Conservation (phyloP, 2,329 filamentous ascomycete species). For the Talaromyces sp. region DNA sequence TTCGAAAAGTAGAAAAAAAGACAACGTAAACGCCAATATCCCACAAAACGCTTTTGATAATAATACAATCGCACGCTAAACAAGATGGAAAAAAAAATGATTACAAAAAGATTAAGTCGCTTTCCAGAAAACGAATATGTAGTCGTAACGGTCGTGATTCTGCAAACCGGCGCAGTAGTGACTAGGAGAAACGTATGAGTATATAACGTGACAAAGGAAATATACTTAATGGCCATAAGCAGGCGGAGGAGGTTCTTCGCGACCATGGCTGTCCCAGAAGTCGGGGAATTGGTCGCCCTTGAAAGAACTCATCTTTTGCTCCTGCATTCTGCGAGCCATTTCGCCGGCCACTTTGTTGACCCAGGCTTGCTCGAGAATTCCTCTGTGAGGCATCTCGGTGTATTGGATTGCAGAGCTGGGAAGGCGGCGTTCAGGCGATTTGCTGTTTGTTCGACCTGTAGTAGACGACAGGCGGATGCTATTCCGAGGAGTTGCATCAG, state of each 20-base stretch:
- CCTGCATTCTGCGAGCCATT: constrained; percentile 76
- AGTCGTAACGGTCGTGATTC: constrained; percentile 12
- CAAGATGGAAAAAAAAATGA: neutral
- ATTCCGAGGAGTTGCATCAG: constrained; percentile 30
- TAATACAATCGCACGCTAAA: neutral
- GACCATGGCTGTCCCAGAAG: constrained; percentile 32
- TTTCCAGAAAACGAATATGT: constrained; percentile 5
- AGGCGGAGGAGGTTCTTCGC: constrained; percentile 37
- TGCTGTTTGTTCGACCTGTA: constrained; percentile 9
- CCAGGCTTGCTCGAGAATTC: constrained; percentile 35
- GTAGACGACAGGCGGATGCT: constrained; percentile 14
- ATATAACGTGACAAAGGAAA: neutral
- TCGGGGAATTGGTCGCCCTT: constrained; percentile 25
- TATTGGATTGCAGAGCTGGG: constrained; percentile 23
- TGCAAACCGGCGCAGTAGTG: constrained; percentile 10
- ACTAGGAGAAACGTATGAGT: constrained; percentile 9
- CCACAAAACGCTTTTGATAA: neutral
- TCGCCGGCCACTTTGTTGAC: constrained; percentile 76
- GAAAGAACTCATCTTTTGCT: constrained; percentile 59
- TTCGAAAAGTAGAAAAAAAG: constrained; percentile 1
- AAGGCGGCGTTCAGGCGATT: constrained; percentile 22
- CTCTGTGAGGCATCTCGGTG: constrained; percentile 24
- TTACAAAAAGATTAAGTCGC: constrained; percentile 6
- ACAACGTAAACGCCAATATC: constrained; percentile 1
- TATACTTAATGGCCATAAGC: constrained; percentile 37